phyloP scores from a whole-genome alignment of 1,284 basidiomycete species.

The Mycena sp. region DNA sequence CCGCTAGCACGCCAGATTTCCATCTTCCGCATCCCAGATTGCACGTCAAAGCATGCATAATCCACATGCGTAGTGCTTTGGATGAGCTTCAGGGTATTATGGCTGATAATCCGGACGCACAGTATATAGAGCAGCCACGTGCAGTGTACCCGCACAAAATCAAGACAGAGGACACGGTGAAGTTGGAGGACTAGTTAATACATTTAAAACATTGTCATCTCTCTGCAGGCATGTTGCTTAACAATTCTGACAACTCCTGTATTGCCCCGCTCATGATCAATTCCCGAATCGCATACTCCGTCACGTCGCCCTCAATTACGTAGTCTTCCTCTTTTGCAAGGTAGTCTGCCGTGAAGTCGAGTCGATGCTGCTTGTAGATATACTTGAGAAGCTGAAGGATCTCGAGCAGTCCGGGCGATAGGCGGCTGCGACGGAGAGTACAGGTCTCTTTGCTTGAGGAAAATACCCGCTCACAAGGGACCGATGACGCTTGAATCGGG shows the following conservation, averaged over 20 bases:
- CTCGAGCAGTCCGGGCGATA: slow-evolving; percentile 32
- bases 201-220: too few relatives aligned
- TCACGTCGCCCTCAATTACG: slow-evolving; percentile 8
- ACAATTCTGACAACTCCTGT: neutral
- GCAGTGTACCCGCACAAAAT: too few relatives aligned
- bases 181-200: too few relatives aligned
- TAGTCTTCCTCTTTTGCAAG: slow-evolving; percentile 10
- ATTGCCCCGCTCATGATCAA: neutral
- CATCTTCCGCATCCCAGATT: too few relatives aligned
- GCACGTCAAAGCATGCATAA: too few relatives aligned
- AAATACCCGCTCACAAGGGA: slow-evolving; percentile 43
- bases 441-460: slow-evolving; percentile 41
- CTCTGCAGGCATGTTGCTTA: neutral
- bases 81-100: too few relatives aligned
- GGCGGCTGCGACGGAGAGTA: slow-evolving; percentile 22
- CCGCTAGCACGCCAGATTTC: too few relatives aligned
- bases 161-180: too few relatives aligned
- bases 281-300: neutral
- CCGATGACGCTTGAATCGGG: slow-evolving; percentile 40
- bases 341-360: neutral
- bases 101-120: too few relatives aligned
- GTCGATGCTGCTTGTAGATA: slow-evolving; percentile 23
- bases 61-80: too few relatives aligned
- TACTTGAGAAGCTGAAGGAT: slow-evolving; percentile 40
- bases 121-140: too few relatives aligned